Evolutionary conservation across 441 rosid genomes (phyloP).

Genomic region (Erodium trifolium): DNA sequence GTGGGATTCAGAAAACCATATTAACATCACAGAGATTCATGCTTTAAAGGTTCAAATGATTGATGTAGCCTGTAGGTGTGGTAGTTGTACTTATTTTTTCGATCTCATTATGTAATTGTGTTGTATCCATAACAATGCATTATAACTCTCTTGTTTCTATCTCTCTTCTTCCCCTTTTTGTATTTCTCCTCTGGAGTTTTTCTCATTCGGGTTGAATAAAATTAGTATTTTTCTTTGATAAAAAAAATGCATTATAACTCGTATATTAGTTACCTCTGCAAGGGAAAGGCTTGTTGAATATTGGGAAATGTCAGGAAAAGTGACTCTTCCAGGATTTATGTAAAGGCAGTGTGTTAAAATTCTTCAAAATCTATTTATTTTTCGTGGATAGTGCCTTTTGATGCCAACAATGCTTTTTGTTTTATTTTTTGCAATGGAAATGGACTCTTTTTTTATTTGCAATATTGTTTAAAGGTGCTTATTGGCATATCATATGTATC

Average conservation of each 20-base stretch:
- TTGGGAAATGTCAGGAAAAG: not conserved
- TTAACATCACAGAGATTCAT: not conserved
- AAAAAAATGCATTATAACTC: too few species aligned
- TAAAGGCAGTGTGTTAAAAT: not conserved
- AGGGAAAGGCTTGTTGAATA: not conserved
- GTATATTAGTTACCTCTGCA: not conserved
- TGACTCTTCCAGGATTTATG: not conserved
- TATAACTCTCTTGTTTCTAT: too few species aligned
- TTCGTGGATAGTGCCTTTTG: not conserved
- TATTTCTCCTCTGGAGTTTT: too few species aligned
- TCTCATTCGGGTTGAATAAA: too few species aligned
- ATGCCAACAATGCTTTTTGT: not conserved
- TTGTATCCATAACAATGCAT: too few species aligned
- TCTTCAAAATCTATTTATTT: not conserved
- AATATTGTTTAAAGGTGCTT: not conserved
- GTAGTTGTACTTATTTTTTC: not conserved
- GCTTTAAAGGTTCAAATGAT: not conserved
- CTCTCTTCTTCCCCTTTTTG: too few species aligned
- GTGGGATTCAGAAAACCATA: not conserved
- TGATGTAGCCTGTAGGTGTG: not conserved
- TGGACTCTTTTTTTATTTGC: not conserved
- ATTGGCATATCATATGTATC: constrained; percentile 13
- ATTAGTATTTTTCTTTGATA: too few species aligned
- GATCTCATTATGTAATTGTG: too few species aligned
- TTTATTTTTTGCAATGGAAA: not conserved